Evolutionary conservation across 164 flowering plant genomes (phyloP).

Genomic region (Dillenia suffruticosa): DNA sequence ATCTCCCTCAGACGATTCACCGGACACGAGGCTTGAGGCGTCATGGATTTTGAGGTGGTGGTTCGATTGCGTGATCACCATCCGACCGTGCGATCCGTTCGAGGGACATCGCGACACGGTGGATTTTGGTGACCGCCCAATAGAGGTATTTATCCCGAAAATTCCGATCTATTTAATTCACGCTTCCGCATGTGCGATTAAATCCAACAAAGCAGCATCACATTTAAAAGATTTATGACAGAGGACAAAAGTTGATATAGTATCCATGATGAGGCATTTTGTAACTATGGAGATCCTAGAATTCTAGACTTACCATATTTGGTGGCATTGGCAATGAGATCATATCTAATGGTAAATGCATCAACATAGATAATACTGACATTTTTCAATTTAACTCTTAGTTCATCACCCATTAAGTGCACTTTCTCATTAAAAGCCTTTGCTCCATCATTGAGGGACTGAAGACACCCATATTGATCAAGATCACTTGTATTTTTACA

Average conservation of each 20-base stretch:
- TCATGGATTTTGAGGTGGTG: too few relatives aligned
- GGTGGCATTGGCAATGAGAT: constrained; percentile 35
- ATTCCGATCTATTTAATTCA: too few relatives aligned
- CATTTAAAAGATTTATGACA: too few relatives aligned
- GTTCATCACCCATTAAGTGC: not conserved
- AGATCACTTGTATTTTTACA: constrained; percentile 15
- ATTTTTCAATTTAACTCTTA: constrained; percentile 21
- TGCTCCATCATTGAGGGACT: constrained; percentile 33
- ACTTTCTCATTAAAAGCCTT: constrained; percentile 37
- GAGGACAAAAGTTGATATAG: too few relatives aligned
- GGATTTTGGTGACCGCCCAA: too few relatives aligned
- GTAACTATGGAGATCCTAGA: not conserved
- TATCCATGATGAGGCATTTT: not conserved
- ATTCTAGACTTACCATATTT: constrained; percentile 33
- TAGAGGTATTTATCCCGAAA: too few relatives aligned
- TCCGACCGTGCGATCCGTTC: too few relatives aligned
- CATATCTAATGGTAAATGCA: constrained; percentile 44
- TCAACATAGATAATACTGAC: constrained; percentile 47
- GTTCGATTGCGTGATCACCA: too few relatives aligned
- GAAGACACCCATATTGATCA: constrained; percentile 46
- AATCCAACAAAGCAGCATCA: not conserved
- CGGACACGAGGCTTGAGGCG: too few relatives aligned
- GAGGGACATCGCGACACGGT: too few relatives aligned
- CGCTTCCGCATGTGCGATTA: too few relatives aligned
- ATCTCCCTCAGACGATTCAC: too few relatives aligned